Base-by-base conservation (phyloP, 805 yeast genomes). In the Cyberlindnera xylosilytica region DNA sequence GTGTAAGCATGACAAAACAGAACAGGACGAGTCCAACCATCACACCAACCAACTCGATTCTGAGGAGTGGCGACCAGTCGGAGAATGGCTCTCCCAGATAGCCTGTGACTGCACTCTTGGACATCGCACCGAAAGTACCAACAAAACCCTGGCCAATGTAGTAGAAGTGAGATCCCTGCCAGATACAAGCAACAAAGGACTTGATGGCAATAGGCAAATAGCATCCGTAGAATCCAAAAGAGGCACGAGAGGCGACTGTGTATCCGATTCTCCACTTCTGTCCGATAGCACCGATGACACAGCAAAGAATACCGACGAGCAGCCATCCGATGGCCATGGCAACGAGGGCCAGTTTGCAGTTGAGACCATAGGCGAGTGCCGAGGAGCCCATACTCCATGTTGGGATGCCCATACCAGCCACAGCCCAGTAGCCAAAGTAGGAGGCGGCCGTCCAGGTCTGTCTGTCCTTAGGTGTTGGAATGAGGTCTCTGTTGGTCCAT, bases 131-230 rank as follows among this genome's bases (percentile, higher is more conserved):
- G 20, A 60, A 54, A 16, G 62, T 44, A 32, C 61, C 64, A 36
- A 62, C 62, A 29, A 64, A 53, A 30, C 66, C 65, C 43, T 62
- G 59, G 10, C 70, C 66, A 36, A 66, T 66, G 37, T 60, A 60
- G 52, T 61, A 60, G 7, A 69, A 60, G 45, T 64, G 62, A 35
- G 64, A 66, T 16, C 71, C 71, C 51, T 62, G 68, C 66, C 71
- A 63, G 29, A 68, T 61, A 26, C 61, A 58, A 17, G 68, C 66
- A 3, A 64, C 59, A 30, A 64, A 58, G 39, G 65, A 57, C 37
- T 71, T 57, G 30, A 67, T 62, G 33, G 65, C 53, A 26, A 66
- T 61, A 26, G 64, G 65, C 26, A 66, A 56, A 29, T 51, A 52
- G 9, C 65, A 60, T 10, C 68, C 64, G 23, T 58, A 48, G 34